Base-by-base conservation (phyloP, 768 basidiomycete species). In the Termitomyces sp. region DNA sequence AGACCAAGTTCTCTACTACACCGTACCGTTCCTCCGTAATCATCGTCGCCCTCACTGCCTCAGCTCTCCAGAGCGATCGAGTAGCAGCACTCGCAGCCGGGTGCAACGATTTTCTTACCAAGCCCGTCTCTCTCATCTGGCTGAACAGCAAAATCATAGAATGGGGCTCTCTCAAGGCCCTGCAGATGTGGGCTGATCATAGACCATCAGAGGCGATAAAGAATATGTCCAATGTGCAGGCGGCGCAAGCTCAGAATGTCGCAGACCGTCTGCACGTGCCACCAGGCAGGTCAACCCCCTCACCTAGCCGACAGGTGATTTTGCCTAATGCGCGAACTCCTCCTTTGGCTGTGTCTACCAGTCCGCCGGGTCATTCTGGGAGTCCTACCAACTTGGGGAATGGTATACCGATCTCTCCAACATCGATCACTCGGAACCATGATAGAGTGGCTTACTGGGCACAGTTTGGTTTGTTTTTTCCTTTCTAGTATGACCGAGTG, bases 31-130 rank as follows among this genome's bases (percentile, higher is more conserved):
- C 92, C 10, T 92, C 95, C 4, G 97, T 99, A 62, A 98, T 99
- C 73, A 98, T 99, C 65, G 95, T 99, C 61, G 97, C 97, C n/a
- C 80, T 98, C 49, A 99, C 97, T 1, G 97, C 97, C 2, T 98
- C 95, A 3, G 92, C 92, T 12, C 78, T 96, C n/a, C 90, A 94
- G 69, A 87, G 85, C 60, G 97, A 99, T 78, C 87, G 97, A 76
- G 92, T 98, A 48, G 88, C 88, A 20, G 97, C 97, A n/a, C 86
- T 99, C 40, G 95, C 92, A 5, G 97, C 97, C 2, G 97, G 97
- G 6, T 99, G 97, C 74, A 98, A 99, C 66, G 97, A 99, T 70
- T 99, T 98, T 74, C 72, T 99, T 50, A 98, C 95, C 43, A 99
- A 99, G 67, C 97, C 97, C 0, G 96, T 99, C 32, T 93, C 92